These are phyloP conservation scores for Mariannaea sp. DNA, from an alignment of 2,329 filamentous ascomycete genomes.

Conservation along the genomic window DNA sequence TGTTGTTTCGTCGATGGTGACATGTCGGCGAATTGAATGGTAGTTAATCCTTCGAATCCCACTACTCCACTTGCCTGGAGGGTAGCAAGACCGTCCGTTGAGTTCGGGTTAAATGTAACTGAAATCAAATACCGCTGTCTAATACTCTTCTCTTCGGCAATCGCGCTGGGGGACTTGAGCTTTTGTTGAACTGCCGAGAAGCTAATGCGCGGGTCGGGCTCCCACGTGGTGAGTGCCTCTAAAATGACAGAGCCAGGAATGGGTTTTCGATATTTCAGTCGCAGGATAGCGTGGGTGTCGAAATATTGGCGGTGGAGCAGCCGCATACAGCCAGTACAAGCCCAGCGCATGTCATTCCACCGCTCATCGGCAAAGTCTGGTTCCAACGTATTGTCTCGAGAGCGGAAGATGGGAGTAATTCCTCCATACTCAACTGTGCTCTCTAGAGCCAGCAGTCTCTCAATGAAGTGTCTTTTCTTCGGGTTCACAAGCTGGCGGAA, in stretches of 20 bases:
- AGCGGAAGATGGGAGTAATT: neutral
- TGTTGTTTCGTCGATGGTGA: too few relatives aligned
- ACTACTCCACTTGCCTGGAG: neutral
- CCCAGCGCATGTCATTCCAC: slow-evolving; percentile 22
- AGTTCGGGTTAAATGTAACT: neutral
- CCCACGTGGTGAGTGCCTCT: slow-evolving; percentile 10
- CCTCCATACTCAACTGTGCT: slow-evolving; percentile 7
- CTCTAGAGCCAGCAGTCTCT: slow-evolving; percentile 20
- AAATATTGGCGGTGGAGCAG: slow-evolving; percentile 21
- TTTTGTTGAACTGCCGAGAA: neutral
- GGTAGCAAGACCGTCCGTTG: neutral
- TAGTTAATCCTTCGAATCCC: neutral
- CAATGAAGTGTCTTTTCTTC: slow-evolving; percentile 10
- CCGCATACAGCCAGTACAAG: slow-evolving; percentile 21
- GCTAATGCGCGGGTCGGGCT: neutral
- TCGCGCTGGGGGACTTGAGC: neutral
- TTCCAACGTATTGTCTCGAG: neutral
- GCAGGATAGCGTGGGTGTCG: slow-evolving; percentile 15
- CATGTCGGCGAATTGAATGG: neutral
- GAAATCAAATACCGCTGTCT: slow-evolving; percentile 6
- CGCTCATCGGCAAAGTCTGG: neutral
- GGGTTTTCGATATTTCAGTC: slow-evolving; percentile 20
- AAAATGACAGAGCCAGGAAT: slow-evolving; percentile 2
- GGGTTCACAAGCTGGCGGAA: slow-evolving; percentile 21
- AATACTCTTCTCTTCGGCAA: neutral